phyloP scores from a whole-genome alignment of 768 basidiomycete species.

The Tulasnella sp. region DNA sequence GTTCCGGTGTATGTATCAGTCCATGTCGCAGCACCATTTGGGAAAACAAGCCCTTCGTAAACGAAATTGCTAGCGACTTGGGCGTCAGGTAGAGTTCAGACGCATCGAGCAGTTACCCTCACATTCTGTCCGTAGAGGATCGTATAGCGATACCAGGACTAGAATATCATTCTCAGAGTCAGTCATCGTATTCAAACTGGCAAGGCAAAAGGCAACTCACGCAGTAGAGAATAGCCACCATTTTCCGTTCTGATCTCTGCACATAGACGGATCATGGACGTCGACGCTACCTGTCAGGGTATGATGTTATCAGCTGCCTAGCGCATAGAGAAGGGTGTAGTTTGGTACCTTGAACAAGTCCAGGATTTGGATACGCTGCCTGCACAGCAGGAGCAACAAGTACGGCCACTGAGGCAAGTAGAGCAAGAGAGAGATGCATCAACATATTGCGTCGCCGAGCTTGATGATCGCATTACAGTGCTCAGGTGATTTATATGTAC shows the following conservation, averaged over 20 bases:
- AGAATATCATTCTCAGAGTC: slow-evolving; percentile 25
- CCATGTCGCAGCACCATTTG: slow-evolving; percentile 39
- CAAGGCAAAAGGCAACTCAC: background rate
- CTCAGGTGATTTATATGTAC: too few relatives aligned
- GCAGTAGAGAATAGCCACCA: slow-evolving; percentile 35
- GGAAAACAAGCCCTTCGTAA: slow-evolving; percentile 35
- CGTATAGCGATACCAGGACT: slow-evolving; percentile 38
- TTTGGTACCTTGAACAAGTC: background rate
- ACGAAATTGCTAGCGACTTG: slow-evolving; percentile 27
- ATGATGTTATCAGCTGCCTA: too few relatives aligned
- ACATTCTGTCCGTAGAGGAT: slow-evolving; percentile 36
- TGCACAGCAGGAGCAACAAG: background rate
- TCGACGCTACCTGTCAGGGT: slow-evolving; percentile 27
- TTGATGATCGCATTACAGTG: too few relatives aligned
- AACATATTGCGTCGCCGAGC: too few relatives aligned
- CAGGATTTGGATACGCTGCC: background rate
- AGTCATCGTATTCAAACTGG: background rate
- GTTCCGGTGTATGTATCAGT: slow-evolving; percentile 39
- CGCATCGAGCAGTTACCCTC: background rate
- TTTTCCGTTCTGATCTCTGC: slow-evolving; percentile 35
- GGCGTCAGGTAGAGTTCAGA: background rate
- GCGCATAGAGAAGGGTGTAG: too few relatives aligned
- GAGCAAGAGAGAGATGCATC: too few relatives aligned
- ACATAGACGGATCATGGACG: slow-evolving; percentile 39
- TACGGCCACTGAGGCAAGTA: background rate